These are phyloP conservation scores for Adansonia madagascariensis DNA, from an alignment of 441 rosid species.

Conservation along the genomic window DNA sequence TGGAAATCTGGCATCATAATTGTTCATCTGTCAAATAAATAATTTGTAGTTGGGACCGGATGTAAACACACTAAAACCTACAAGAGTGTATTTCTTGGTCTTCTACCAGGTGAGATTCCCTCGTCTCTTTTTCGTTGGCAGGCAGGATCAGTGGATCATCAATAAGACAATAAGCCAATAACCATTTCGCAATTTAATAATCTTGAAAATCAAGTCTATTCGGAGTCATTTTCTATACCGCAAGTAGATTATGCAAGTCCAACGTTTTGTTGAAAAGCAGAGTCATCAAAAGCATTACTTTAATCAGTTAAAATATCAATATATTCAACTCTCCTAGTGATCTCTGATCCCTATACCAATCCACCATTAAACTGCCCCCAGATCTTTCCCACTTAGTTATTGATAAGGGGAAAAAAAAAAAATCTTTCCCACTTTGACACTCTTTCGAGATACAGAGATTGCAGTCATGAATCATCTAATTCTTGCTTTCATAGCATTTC, in stretches of 20 bases:
- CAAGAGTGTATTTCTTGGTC: neutral
- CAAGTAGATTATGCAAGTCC: no score
- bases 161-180: neutral
- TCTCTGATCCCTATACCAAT: neutral
- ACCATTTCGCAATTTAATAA: neutral
- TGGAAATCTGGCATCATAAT: neutral
- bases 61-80: neutral
- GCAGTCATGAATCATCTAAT: neutral
- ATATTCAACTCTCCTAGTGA: neutral
- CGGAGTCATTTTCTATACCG: neutral
- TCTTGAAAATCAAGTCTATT: neutral
- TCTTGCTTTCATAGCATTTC: neutral
- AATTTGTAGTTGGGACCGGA: neutral
- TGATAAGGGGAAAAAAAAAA: no score
- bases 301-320: neutral
- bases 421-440: neutral
- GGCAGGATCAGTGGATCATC: neutral
- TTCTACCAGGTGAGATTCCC: neutral
- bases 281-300: neutral
- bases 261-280: no score
- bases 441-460: neutral
- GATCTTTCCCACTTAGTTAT: neutral
- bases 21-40: neutral
- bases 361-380: neutral
- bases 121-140: neutral